Evolutionary conservation across 345 rosid species (phyloP), one percentile per base, ranked within the genome.

Genomic region (Rhodomyrtus tomentosa): DNA sequence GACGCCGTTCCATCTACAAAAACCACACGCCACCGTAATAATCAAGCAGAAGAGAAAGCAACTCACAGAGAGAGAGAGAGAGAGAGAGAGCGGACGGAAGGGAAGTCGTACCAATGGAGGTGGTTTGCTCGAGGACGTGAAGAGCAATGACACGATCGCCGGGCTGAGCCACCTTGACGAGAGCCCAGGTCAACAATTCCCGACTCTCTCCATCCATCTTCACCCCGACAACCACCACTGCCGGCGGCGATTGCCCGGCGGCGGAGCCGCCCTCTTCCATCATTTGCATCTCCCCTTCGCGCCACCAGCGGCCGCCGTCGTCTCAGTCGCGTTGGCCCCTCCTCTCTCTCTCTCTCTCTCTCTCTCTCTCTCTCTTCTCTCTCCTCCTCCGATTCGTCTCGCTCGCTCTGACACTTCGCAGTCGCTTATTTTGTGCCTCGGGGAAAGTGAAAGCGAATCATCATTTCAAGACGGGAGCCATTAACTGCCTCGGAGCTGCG

Each of bases 61-160:
- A 59, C 15, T 18, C 38, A 14, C 79, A 86, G 54, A 53, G 59
- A 76, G 40, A 82, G 21, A 50, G 62, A 49, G 29, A 10, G 45
- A 45, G 7, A 21, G 22, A 62, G 74, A 53, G 50, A 24, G 29
- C 10, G 45, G 22, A 6, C 56, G 40, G 10, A 20, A 18, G 16
- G 10, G 27, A 38, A 48, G 11, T 50, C 49, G 52, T 20, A 84
- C 50, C 82, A 4, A 62, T 29, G 81, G 55, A 52, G 22, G 79
- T 84, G 91, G 97, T 91, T n/a, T 89, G 84, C 76, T 94, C 93
- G 82, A 96, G 93, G 82, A 95, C 95, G 85, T 96, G 99, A 84
- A 96, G 92, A 80, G 99, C 99, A 86, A 96, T 81, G 86, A 96
- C 90, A 79, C 90, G 94, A 88, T 95, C 98, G 80, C 97, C 96